Evolutionary conservation across 1,139 yeast species (phyloP).

Genomic region (Lodderomyces pseudojiufengensis): DNA sequence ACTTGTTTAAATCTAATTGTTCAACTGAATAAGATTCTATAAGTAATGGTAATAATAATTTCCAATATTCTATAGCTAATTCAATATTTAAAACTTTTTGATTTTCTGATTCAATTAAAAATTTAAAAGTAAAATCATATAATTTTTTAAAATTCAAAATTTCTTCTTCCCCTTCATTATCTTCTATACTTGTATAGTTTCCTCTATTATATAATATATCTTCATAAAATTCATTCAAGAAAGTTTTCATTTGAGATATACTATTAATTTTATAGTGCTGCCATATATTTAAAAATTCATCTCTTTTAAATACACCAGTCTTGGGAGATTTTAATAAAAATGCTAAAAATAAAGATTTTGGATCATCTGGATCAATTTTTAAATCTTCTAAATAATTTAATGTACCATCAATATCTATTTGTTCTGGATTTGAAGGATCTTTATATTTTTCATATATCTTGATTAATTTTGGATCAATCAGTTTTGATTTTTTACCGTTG

Average conservation of each 20-base stretch:
- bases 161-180: constrained; percentile 6
- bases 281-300: constrained; percentile 59
- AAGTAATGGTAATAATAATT: constrained; percentile 45
- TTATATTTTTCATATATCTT: constrained; percentile 27
- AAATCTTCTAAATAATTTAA: constrained; percentile 62
- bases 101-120: constrained; percentile 55
- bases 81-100: constrained; percentile 59
- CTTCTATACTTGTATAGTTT: constrained; percentile 6
- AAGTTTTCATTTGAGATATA: constrained; percentile 48
- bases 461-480: constrained; percentile 18
- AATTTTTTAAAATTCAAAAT: constrained; percentile 47
- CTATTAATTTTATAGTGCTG: constrained; percentile 28
- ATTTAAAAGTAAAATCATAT: constrained; percentile 69
- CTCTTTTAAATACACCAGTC: constrained; percentile 55
- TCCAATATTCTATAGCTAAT: constrained; percentile 77
- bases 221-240: constrained; percentile 32
- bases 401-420: constrained; percentile 74
- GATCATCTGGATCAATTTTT: constrained; percentile 70
- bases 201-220: constrained; percentile 26
- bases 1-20: constrained; percentile 2
- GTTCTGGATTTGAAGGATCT: constrained; percentile 23
- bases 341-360: constrained; percentile 65
- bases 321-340: constrained; percentile 62
- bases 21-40: constrained; percentile 11
- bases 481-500: constrained; percentile 6